Evolutionary conservation across 2,329 filamentous ascomycete genomes (phyloP), one percentile per base, ranked within the genome.

Genomic region (Pseudogymnoascus sp.): DNA sequence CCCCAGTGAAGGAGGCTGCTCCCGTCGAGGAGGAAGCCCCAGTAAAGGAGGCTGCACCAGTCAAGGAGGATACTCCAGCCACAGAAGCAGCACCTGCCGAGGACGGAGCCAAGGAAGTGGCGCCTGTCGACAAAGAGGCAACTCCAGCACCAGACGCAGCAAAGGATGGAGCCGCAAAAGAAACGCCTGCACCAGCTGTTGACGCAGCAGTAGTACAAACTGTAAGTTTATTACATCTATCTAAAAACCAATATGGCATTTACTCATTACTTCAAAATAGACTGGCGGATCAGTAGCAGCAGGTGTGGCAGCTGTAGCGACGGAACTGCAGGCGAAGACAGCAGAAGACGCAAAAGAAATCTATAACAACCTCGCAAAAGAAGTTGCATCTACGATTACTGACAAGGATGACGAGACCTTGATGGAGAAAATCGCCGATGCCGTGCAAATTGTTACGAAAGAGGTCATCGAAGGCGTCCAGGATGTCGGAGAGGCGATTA

Each of bases 381-480:
- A 69, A 59, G 63, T 62, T 16, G 60, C 63, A 5, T 59, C 60
- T 16, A 64, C 65, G 40, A 59, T 65, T 5, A 63, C 65, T 9
- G 64, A 11, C 11, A 16, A 67, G 23, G 60, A 60, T 18, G 37
- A 59, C 3, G 59, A 62, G 3, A 62, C 59, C 9, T 45, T 69
- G 3, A 21, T 64, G 5, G 59, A 66, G 14, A 65, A 66, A 55
- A 62, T 65, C 4, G 63, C 65, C 43, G 63, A 65, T n/a, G 65
- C 63, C n/a, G 55, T 67, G 16, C 61, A 64, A 28, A 61, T 62
- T 25, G 63, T 70, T n/a, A 63, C 45, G 4, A 60, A 66, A 5
- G 68, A 70, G 58, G 63, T 67, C 5, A 62, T 62, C 0, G 63
- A 68, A 18, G 68, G 69, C 11, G 69, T 63, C 12, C 62, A 65